Evolutionary conservation across 1,139 yeast genomes (phyloP), one percentile per base, ranked within the genome.

Genomic region (Casaregolazyma suthepensis): DNA sequence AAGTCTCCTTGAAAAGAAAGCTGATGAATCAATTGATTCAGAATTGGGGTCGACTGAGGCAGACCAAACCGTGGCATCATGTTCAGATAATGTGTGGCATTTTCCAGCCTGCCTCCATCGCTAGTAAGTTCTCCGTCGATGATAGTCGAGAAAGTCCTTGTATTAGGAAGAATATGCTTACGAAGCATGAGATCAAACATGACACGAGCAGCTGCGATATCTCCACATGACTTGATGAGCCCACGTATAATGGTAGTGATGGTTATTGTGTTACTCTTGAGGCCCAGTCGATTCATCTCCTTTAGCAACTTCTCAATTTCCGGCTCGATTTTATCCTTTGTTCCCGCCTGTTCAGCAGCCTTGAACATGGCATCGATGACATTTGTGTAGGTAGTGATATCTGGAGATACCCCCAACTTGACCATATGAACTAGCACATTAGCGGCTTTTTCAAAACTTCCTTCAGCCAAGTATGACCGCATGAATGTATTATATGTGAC

Each of bases 361-460:
- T 80, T 82, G 70, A 84, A 75, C 60, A 78, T 74, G 52, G 77
- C 69, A 63, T 84, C 83, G 53, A 85, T 75, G 37, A 85, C 70
- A 43, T 78, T 78, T n/a, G 91, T 79, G 66, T 81, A 81, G 1
- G 93, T 84, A 15, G 81, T 82, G 50, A 81, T 75, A 64, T 83
- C 88, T 29, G 85, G 87, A 38, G 74, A 65, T 40, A 84, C 70
- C n/a, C 74, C 69, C 40, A 72, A 55, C 7, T 61, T 56, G 4
- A 59, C 54, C 71, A 78, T 69, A 31, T 66, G 60, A n/a, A 66
- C 67, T 18, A 79, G 59, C 22, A 74, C 54, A 7, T 63, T 59
- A 18, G 62, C 59, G 5, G 77, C 78, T 48, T 68, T 69, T 4
- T 67, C 69, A 47, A 65, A 68, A 23, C 71, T 61, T 22, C 65